Conservation (phyloP, 257 asterid species). For the Solanum tacnaense region DNA sequence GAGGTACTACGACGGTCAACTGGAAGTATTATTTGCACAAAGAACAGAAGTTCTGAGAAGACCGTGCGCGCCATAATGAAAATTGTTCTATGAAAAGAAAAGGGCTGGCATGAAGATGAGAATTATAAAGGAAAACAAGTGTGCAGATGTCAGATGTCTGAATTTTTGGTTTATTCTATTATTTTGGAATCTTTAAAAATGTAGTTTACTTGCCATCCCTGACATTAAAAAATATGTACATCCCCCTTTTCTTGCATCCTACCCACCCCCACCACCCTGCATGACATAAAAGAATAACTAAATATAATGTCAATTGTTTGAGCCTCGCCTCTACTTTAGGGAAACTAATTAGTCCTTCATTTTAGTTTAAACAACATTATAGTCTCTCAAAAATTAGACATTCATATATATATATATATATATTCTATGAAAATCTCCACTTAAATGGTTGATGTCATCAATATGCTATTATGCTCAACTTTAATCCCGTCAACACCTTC, state of each 20-base stretch:
- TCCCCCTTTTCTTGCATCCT: neutral
- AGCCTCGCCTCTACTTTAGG: neutral
- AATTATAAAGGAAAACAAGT: neutral
- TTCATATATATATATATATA: neutral
- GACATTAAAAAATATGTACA: neutral
- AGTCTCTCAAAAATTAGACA: neutral
- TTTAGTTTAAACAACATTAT: neutral
- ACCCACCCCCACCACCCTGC: neutral
- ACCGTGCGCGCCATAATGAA: neutral
- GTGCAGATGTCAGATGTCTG: neutral
- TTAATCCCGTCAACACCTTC: neutral
- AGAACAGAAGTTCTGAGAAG: neutral
- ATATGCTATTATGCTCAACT: neutral
- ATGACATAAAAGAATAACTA: neutral
- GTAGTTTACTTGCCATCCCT: neutral
- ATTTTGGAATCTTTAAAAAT: neutral
- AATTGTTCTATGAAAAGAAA: neutral
- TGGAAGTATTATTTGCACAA: neutral
- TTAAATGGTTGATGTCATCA: neutral
- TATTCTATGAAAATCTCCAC: neutral
- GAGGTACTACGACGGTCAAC: neutral
- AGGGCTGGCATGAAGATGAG: neutral
- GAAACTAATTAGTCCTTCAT: neutral
- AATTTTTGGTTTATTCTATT: neutral
- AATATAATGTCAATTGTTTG: neutral